Percentiles rank a stretch among this genome's conserved stretches.
Conservation (phyloP, 805 yeast species). For the Saccharomyces mikatae region DNA sequence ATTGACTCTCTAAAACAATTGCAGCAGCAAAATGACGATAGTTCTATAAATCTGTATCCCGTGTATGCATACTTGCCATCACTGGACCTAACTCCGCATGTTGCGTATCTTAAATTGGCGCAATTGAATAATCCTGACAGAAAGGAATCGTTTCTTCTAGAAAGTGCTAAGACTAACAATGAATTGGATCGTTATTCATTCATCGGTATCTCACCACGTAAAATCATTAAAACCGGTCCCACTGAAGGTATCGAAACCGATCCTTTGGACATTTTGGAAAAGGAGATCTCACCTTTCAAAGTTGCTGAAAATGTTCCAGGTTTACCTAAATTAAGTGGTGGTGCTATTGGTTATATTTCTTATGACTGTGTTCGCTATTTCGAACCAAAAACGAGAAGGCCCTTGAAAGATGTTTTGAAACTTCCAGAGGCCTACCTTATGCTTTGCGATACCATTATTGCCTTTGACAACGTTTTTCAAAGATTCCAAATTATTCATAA, state of each 20-base stretch:
- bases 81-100: slow-evolving; percentile 79
- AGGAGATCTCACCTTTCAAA: slow-evolving; percentile 55
- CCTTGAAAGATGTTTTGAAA: slow-evolving; percentile 65
- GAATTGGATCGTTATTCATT: slow-evolving; percentile 85
- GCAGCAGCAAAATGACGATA: slow-evolving; percentile 32
- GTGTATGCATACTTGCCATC: slow-evolving; percentile 66
- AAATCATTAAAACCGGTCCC: slow-evolving; percentile 72
- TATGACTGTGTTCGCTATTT: slow-evolving; percentile 95
- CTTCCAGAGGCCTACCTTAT: slow-evolving; percentile 89
- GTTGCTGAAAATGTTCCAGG: slow-evolving; percentile 73
- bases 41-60: slow-evolving; percentile 65
- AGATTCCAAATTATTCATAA: slow-evolving; percentile 87
- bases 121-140: slow-evolving; percentile 46
- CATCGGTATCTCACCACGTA: slow-evolving; percentile 79
- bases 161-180: slow-evolving; percentile 84
- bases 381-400: slow-evolving; percentile 80
- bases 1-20: slow-evolving; percentile 38
- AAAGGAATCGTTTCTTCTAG: slow-evolving; percentile 71
- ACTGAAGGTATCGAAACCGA: slow-evolving; percentile 48
- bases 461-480: slow-evolving; percentile 90
- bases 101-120: slow-evolving; percentile 80
- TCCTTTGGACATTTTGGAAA: slow-evolving; percentile 68
- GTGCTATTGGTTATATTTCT: slow-evolving; percentile 92
- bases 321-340: slow-evolving; percentile 79
- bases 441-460: slow-evolving; percentile 84